Evolutionary conservation across 352 stramenopile species (phyloP), one percentile per base, ranked within the genome.

Genomic region (Peronospora belbahrii): DNA sequence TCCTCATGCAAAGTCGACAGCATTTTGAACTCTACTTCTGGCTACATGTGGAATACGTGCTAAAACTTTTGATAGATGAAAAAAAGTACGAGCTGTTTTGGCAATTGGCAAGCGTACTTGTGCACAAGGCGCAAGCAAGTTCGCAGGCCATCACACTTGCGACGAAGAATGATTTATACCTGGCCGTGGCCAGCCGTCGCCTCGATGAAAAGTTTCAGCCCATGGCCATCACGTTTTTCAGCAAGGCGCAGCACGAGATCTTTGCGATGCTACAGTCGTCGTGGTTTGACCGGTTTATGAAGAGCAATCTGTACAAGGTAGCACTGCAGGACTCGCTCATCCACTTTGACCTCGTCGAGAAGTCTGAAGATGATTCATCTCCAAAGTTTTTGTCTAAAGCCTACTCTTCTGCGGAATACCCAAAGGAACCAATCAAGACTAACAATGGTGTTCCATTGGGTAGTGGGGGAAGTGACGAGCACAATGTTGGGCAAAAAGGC

Each of bases 11-110:
- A 42, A 89, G 76, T 10, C 72, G 81, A 6, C 81, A 93, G 54
- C 81, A 93, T 50, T 90, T 93, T 50, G 79, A 90, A 30, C 59
- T 93, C 5, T 93, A 90, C 64, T 88, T 93, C 25, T 93, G 81
- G 81, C 66, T 93, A 13, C 81, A 93, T 52, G 74, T 90, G 24
- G 81, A 93, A 54, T 93, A 90, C 46, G 77, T 90, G 15, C 70
- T 93, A 7, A 88, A 87, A 39, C 78, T 72, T 2, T 44, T 86
- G 23, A 35, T 88, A 18, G 70, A 83, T 6, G 48, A 54, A 7
- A 59, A 59, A 2, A 74, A 74, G 2, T 61, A 62, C 23, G 52
- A 64, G 34, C 36, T 83, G 4, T 92, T 89, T 39, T 92, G 81
- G 81, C 68, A 67, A 41, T 55, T 89, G 10, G 66, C 74, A 24